These are phyloP conservation scores for Sporopachydermia cereana DNA, from an alignment of 1,139 yeast genomes.

Conservation along the genomic window DNA sequence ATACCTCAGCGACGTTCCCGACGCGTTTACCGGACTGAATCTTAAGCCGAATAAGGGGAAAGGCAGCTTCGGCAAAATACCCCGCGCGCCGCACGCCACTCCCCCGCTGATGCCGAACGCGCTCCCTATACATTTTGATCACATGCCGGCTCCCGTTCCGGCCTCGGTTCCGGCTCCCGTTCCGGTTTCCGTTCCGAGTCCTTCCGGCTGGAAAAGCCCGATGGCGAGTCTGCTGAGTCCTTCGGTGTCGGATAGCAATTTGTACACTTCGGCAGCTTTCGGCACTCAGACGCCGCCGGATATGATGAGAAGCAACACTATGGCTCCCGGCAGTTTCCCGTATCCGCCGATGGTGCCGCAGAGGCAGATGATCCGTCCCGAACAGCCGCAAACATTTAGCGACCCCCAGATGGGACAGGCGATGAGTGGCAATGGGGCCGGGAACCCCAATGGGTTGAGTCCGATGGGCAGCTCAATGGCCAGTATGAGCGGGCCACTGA, in stretches of 20 bases:
- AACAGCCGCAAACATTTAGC: too few relatives aligned
- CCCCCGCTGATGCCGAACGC: slow-evolving; percentile 2
- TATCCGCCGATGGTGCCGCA: background rate
- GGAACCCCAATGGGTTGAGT: too few relatives aligned
- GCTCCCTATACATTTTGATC: slow-evolving; percentile 2
- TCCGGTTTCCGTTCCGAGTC: too few relatives aligned
- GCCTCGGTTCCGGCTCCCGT: too few relatives aligned
- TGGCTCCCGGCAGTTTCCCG: background rate
- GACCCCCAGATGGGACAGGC: too few relatives aligned
- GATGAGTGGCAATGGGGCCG: too few relatives aligned
- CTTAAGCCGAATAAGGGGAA: background rate
- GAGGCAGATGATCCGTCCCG: too few relatives aligned
- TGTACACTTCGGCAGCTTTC: slow-evolving; percentile 1
- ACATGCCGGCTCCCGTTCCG: too few relatives aligned
- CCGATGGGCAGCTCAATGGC: too few relatives aligned
- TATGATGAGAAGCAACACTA: slow-evolving; percentile 4
- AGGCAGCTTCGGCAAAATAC: background rate
- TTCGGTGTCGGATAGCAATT: background rate
- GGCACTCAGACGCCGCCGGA: background rate
- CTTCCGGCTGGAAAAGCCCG: background rate
- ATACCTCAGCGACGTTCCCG: slow-evolving; percentile 32
- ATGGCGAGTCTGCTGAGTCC: background rate
- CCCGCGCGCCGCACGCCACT: background rate
- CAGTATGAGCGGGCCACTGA: too few relatives aligned
- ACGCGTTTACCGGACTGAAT: background rate